Percentiles rank a stretch among this genome's conserved stretches.
Conservation (phyloP, 2,329 filamentous ascomycete species). For the Curvularia verruculosa region DNA sequence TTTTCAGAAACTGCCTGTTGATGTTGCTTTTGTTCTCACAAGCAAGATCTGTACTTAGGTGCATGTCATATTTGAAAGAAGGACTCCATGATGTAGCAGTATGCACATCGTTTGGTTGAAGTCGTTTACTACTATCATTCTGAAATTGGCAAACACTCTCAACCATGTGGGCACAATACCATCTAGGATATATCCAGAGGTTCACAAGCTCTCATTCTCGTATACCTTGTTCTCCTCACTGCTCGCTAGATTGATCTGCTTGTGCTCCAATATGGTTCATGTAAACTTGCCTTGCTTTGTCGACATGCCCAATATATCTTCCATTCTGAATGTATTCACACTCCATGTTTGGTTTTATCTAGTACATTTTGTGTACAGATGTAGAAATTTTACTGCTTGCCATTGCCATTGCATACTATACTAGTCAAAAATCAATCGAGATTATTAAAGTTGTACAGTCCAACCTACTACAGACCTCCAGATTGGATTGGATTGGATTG, state of each 20-base stretch:
- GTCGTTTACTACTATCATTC: neutral
- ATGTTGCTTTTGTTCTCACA: neutral
- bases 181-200: neutral
- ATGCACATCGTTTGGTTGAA: neutral
- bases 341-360: neutral
- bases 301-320: neutral
- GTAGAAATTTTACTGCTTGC: neutral
- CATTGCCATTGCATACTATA: neutral
- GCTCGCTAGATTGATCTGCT: neutral
- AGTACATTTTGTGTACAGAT: neutral
- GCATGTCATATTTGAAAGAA: neutral
- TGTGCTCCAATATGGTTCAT: neutral
- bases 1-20: neutral
- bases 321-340: neutral
- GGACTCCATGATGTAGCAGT: neutral
- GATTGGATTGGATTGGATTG: too few relatives aligned
- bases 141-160: neutral
- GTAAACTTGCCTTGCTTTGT: neutral
- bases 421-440: too few relatives aligned
- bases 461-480: too few relatives aligned
- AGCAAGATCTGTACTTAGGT: neutral
- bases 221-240: neutral
- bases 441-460: too few relatives aligned
- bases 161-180: neutral
- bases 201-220: neutral